phyloP scores from a whole-genome alignment of 2,329 filamentous ascomycete genomes.

The Fusarium floridanum region DNA sequence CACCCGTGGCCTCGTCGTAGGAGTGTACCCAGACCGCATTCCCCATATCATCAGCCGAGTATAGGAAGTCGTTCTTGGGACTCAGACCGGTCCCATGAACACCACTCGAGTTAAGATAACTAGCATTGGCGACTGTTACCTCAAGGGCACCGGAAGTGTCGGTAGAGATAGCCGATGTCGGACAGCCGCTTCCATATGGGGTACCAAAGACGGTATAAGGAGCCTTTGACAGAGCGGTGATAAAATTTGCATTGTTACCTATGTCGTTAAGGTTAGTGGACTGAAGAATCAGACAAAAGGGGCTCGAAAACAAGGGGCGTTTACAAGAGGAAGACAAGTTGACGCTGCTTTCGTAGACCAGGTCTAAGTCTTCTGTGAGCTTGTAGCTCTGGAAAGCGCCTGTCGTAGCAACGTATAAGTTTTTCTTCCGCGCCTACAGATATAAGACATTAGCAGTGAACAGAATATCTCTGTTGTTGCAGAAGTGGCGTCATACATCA shows the following conservation, averaged over 20 bases:
- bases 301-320: background rate
- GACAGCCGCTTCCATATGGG: constrained; percentile 22
- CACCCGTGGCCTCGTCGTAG: constrained; percentile 11
- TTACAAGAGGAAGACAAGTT: background rate
- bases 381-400: constrained; percentile 3
- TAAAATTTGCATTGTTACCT: constrained; percentile 10
- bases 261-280: background rate
- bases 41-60: constrained; percentile 29
- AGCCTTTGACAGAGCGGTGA: constrained; percentile 4
- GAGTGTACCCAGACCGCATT: constrained; percentile 30
- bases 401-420: constrained; percentile 9
- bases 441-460: background rate
- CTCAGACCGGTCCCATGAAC: constrained; percentile 23
- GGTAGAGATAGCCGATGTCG: constrained; percentile 19
- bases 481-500: background rate
- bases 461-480: background rate
- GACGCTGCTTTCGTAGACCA: background rate
- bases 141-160: constrained; percentile 6
- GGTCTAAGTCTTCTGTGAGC: background rate
- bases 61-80: constrained; percentile 16
- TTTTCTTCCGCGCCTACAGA: background rate
- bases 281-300: background rate
- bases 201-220: constrained; percentile 27
- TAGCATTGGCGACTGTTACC: background rate
- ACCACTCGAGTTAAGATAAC: constrained; percentile 10